Evolutionary conservation across 208 protist species (phyloP), one percentile per base, ranked within the genome.

Genomic region (Angomonas ambiguus): DNA sequence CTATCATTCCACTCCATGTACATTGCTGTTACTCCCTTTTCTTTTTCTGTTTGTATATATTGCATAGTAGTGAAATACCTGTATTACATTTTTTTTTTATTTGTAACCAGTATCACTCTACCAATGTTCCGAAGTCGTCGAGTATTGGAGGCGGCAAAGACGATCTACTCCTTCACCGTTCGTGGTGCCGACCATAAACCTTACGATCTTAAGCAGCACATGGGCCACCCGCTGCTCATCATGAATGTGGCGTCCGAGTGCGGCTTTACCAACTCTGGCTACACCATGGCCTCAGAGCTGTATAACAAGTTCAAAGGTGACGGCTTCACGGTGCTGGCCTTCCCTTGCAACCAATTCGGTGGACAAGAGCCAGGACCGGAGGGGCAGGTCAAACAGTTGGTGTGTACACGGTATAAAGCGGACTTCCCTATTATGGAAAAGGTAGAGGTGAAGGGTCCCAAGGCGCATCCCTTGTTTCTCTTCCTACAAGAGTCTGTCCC

Each of bases 181-280:
- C 74, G 85, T 24, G 83, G 63, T 31, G 68, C 63, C 16, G 74
- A 92, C 53, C 80, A 87, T 49, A 67, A 95, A 73, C 83, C 77
- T n/a, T 95, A 95, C 61, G 74, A 95, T 73, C 80, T 95, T 61
- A 4, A 35, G 1, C 87, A 95, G 75, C 90, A 93, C 79, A 92
- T 84, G 73, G 92, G 91, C 11, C 79, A 94, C 65, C 88, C 90
- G 8, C 74, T 97, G 35, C 72, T 97, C 32, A 93, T 97, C 62
- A 90, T 90, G 72, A 97, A 97, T 61, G 92, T 97, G 25, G 94
- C 94, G 27, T 94, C 81, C 65, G 81, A 92, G 68, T 97, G 94
- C 67, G 92, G 90, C 48, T 96, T 88, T 74, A 89, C 94, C 18
- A 79, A 94, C 59, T 68, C 76, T 28, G 85, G 86, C 27, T 96